A percentile compares a stretch with the other conserved stretches of the same genome.
These are phyloP conservation scores for Pichia sp. DNA, from an alignment of 1,139 yeast species.

Conservation along the genomic window DNA sequence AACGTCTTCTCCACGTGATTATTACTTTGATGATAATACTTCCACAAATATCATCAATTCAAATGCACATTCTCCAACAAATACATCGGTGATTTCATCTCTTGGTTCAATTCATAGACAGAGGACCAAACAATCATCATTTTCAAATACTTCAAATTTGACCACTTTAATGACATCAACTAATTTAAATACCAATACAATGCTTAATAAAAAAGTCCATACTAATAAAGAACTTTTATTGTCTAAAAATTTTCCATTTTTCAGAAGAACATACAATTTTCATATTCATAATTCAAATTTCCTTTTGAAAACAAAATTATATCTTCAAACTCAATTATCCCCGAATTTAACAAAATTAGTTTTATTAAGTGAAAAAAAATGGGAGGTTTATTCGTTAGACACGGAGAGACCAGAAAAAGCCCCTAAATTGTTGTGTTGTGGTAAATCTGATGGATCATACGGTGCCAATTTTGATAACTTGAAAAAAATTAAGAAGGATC, in stretches of 20 bases:
- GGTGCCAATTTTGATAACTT: slow-evolving; percentile 43
- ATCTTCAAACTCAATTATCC: slow-evolving; percentile 60
- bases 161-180: slow-evolving; percentile 17
- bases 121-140: slow-evolving; percentile 14
- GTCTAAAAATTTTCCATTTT: slow-evolving; percentile 77
- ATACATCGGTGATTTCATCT: slow-evolving; percentile 18
- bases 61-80: slow-evolving; percentile 16
- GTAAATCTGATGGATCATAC: slow-evolving; percentile 61
- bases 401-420: slow-evolving; percentile 36
- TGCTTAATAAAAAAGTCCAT: slow-evolving; percentile 31
- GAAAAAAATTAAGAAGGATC: slow-evolving; percentile 19
- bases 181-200: too few relatives aligned
- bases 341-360: slow-evolving; percentile 58
- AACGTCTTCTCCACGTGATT: slow-evolving; percentile 9
- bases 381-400: slow-evolving; percentile 61
- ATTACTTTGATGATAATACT: slow-evolving; percentile 3
- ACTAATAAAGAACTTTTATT: slow-evolving; percentile 58
- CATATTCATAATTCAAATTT: slow-evolving; percentile 54
- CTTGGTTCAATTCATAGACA: slow-evolving; percentile 18
- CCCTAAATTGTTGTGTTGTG: slow-evolving; percentile 62
- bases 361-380: slow-evolving; percentile 56
- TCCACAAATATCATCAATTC: neutral
- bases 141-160: slow-evolving; percentile 20
- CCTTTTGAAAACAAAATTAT: slow-evolving; percentile 39
- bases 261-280: slow-evolving; percentile 60